Conservation (phyloP, 805 yeast genomes). For the Monosporozyma aerobia region DNA sequence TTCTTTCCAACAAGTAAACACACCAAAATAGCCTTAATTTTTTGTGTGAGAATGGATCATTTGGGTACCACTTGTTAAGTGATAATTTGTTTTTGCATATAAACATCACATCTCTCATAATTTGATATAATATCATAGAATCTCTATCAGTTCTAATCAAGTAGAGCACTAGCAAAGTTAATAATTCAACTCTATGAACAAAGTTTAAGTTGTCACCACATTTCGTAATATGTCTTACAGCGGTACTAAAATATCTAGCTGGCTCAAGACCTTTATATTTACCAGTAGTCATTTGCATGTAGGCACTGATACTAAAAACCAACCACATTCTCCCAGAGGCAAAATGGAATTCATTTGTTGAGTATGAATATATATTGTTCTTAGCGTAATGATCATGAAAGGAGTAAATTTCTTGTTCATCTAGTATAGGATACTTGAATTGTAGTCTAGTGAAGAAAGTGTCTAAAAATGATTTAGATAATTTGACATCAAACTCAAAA, state of each 20-base stretch:
- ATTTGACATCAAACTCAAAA: constrained; percentile 40
- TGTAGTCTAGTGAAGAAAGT: constrained; percentile 47
- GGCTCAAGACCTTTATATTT: constrained; percentile 50
- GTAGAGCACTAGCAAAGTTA: constrained; percentile 44
- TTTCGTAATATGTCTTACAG: constrained; percentile 45
- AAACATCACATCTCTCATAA: constrained; percentile 44
- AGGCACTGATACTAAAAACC: constrained; percentile 43
- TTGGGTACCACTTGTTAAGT: constrained; percentile 20
- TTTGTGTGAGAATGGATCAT: constrained; percentile 27
- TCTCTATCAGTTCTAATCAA: constrained; percentile 55
- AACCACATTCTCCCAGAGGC: constrained; percentile 49
- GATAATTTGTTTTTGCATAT: constrained; percentile 30
- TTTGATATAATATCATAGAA: constrained; percentile 43
- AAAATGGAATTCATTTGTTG: constrained; percentile 36
- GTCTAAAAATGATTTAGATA: constrained; percentile 43
- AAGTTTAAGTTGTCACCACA: constrained; percentile 33
- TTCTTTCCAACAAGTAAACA: constrained; percentile 50
- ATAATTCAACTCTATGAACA: constrained; percentile 42
- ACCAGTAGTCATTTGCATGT: constrained; percentile 47
- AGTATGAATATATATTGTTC: constrained; percentile 32
- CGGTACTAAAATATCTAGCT: constrained; percentile 47
- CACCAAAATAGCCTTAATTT: constrained; percentile 56
- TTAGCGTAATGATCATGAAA: constrained; percentile 43
- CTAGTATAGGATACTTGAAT: constrained; percentile 47
- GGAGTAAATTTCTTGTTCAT: constrained; percentile 41